phyloP scores from a whole-genome alignment of 2,329 filamentous ascomycete species.

The Colletotrichum sp. region DNA sequence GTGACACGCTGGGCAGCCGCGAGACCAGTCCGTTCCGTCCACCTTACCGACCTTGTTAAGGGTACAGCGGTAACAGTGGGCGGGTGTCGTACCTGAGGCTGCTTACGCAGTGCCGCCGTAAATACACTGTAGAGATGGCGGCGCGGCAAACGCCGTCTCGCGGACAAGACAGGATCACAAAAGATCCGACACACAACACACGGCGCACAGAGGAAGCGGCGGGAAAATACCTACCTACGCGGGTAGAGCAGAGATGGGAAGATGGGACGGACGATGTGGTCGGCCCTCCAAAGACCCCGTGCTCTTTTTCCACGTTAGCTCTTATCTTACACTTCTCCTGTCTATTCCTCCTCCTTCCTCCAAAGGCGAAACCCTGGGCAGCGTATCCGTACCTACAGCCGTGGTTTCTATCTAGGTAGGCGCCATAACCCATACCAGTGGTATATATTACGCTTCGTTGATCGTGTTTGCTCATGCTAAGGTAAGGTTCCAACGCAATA shows the following conservation, averaged over 20 bases:
- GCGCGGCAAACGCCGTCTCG: not conserved
- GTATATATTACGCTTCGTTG: too few species aligned
- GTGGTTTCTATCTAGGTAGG: too few species aligned
- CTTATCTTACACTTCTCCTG: not conserved
- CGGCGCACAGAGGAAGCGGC: not conserved
- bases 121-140: not conserved
- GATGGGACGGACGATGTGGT: not conserved
- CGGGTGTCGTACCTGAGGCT: not conserved
- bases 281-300: not conserved
- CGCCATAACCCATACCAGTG: too few species aligned
- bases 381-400: not conserved
- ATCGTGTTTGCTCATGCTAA: too few species aligned
- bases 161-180: not conserved
- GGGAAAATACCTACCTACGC: not conserved
- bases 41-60: not conserved
- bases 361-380: not conserved
- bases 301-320: not conserved
- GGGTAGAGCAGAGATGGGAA: not conserved
- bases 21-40: not conserved
- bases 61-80: not conserved
- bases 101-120: not conserved
- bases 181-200: not conserved
- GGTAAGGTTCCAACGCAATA: constrained; percentile 9
- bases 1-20: not conserved
- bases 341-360: not conserved